Evolutionary conservation across 768 basidiomycete genomes (phyloP).

Genomic region (Tephrocybe sp.): DNA sequence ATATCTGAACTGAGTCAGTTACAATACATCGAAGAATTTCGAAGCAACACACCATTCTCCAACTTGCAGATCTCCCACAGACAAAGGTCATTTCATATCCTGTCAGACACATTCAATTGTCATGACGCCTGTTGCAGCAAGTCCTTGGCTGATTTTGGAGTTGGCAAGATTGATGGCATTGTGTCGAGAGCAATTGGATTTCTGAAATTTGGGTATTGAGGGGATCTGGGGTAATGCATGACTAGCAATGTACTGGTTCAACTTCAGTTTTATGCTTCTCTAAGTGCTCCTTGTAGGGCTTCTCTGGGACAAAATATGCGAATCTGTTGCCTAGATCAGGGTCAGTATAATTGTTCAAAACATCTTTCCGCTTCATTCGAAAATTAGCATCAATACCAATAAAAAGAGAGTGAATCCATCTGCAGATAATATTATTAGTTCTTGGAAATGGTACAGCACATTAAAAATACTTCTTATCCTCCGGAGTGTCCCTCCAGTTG

Average conservation of each 20-base stretch:
- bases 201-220: too few species aligned
- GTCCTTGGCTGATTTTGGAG: slow-evolving; percentile 17
- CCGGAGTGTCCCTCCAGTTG: slow-evolving; percentile 17
- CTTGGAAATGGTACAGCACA: not conserved
- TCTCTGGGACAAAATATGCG: slow-evolving; percentile 16
- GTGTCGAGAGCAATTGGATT: slow-evolving; percentile 27
- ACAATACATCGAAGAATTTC: too few species aligned
- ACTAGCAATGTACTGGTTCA: slow-evolving; percentile 20
- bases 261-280: slow-evolving; percentile 16
- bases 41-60: slow-evolving; percentile 29
- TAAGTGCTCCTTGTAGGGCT: slow-evolving; percentile 22
- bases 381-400: slow-evolving; percentile 10
- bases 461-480: slow-evolving; percentile 11
- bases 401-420: slow-evolving; percentile 25
- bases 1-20: slow-evolving; percentile 25
- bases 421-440: not conserved
- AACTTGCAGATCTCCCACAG: slow-evolving; percentile 28
- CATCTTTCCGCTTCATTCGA: slow-evolving; percentile 7
- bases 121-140: slow-evolving; percentile 26
- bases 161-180: slow-evolving; percentile 27
- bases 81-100: slow-evolving; percentile 25
- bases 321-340: slow-evolving; percentile 9
- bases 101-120: slow-evolving; percentile 28
- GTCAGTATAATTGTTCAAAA: slow-evolving; percentile 8
- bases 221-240: not conserved